Base-by-base conservation (phyloP, 305 asterid species). In the Fraxinus paxiana region DNA sequence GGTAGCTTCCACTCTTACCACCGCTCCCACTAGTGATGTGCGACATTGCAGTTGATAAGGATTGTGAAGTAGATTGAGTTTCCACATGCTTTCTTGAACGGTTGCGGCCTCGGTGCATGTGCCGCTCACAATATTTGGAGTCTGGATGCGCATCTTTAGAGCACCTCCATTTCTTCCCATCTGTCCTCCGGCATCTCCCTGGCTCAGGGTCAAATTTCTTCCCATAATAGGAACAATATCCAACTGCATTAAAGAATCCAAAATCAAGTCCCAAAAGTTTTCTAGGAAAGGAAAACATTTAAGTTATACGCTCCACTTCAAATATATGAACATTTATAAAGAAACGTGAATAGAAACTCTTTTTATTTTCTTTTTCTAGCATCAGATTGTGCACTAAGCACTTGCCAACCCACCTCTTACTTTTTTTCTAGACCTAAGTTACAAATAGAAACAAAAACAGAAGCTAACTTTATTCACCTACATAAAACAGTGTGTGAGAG, bases 1-100 rank as follows among this genome's bases (percentile, higher is more conserved):
- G 90, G 87, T 81, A 89, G 88, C 82, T 90, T 82, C 89, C 92
- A 78, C 85, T 83, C 71, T 83, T 88, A 82, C 80, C 86, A 84
- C 89, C 81, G 80, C 87, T 83, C 82, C 91, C 97, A 88, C 91
- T 80, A 84, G 93, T 82, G 75, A 88, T 37, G 86, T 89, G 92
- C 2, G 99, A 82, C 84, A 87, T 81, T 24, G 88, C 90, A 89
- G 98, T 83, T 65, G 97, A 88, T 84, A 87, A 74, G 41, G 98
- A 84, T 91, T 90, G 98, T 84, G 97, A 83, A 81, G 90, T 88
- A 77, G 98, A 83, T 86, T 93, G 96, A 87, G 98, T 90, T 96
- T 96, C 99, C 99, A 96, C 99, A 94, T 92, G 98, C 99, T 96
- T 96, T 96, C 99, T 96, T 96, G 99, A 96, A 96, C 99, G 98